Conservation (phyloP, 495 filamentous ascomycete species). For the Hyaloscypha variabilis region DNA sequence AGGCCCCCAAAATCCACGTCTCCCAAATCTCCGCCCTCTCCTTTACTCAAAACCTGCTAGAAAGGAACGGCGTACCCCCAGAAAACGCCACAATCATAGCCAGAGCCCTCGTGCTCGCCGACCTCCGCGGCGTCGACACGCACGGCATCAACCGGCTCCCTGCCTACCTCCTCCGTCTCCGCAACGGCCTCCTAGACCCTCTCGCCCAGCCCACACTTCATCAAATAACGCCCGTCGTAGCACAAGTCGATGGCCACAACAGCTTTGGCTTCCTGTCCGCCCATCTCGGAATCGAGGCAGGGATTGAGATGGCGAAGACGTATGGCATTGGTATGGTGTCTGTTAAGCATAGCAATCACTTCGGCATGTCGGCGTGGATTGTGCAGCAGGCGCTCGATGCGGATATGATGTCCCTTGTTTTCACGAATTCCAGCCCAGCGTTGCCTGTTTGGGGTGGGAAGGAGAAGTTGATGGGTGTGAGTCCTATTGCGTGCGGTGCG, state of each 20-base stretch:
- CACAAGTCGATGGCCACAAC: slow-evolving; percentile 66
- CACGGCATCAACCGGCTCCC: slow-evolving; percentile 79
- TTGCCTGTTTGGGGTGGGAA: slow-evolving; percentile 73
- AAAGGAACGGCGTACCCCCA: slow-evolving; percentile 57
- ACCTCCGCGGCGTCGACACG: slow-evolving; percentile 77
- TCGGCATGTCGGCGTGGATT: slow-evolving; percentile 79
- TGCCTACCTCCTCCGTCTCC: slow-evolving; percentile 72
- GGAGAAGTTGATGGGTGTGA: slow-evolving; percentile 70
- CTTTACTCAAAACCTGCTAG: slow-evolving; percentile 53
- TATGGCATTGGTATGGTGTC: slow-evolving; percentile 75
- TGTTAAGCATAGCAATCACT: slow-evolving; percentile 77
- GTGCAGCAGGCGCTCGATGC: slow-evolving; percentile 74
- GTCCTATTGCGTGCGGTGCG: slow-evolving; percentile 77
- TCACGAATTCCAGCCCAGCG: slow-evolving; percentile 78
- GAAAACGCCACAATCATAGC: slow-evolving; percentile 62
- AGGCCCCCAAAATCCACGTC: slow-evolving; percentile 1
- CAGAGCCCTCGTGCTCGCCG: slow-evolving; percentile 65
- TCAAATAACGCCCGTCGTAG: slow-evolving; percentile 68
- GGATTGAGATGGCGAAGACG: slow-evolving; percentile 63
- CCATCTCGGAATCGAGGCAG: slow-evolving; percentile 60
- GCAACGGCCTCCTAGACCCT: slow-evolving; percentile 64
- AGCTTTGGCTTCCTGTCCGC: slow-evolving; percentile 75
- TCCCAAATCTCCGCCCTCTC: not conserved
- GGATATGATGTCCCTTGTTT: slow-evolving; percentile 75
- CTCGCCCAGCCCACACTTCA: slow-evolving; percentile 55